A percentile compares a stretch with the other conserved stretches of the same genome.
Conservation (phyloP, 768 basidiomycete species). For the Pleurotus sapidus region DNA sequence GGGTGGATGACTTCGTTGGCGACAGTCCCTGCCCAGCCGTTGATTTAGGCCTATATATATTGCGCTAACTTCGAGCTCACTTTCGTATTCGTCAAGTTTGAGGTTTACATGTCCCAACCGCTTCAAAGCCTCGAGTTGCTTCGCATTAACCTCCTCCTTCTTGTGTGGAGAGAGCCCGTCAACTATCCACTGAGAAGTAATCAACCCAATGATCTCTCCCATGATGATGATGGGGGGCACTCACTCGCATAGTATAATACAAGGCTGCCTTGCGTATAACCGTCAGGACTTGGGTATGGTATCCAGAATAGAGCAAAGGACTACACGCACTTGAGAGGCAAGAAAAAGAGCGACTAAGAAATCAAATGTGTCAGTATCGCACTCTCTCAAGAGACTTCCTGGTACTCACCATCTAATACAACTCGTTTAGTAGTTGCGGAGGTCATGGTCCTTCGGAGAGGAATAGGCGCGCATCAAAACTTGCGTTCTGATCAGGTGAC, state of each 20-base stretch:
- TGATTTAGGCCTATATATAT: background rate
- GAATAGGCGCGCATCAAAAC: too few species aligned
- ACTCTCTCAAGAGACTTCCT: background rate
- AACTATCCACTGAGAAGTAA: slow-evolving; percentile 55
- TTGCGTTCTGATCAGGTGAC: too few species aligned
- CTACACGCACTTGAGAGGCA: slow-evolving; percentile 48
- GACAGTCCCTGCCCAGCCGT: slow-evolving; percentile 60
- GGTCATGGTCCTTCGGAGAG: slow-evolving; percentile 20
- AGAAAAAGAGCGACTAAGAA: slow-evolving; percentile 46
- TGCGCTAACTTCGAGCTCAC: slow-evolving; percentile 37
- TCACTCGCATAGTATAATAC: slow-evolving; percentile 72
- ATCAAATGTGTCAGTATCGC: slow-evolving; percentile 5
- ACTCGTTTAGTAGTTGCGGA: slow-evolving; percentile 38
- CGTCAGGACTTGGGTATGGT: slow-evolving; percentile 16
- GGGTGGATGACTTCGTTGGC: slow-evolving; percentile 93
- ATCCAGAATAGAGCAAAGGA: slow-evolving; percentile 5
- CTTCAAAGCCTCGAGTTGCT: slow-evolving; percentile 68
- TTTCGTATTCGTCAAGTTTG: slow-evolving; percentile 88
- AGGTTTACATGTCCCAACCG: slow-evolving; percentile 69
- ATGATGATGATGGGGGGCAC: slow-evolving; percentile 20
- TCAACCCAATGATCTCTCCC: background rate
- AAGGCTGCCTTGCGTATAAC: slow-evolving; percentile 60
- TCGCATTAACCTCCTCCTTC: slow-evolving; percentile 63
- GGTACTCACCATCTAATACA: slow-evolving; percentile 38
- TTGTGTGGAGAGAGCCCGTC: slow-evolving; percentile 49